phyloP scores from a whole-genome alignment of 208 protist genomes.

The Porcisia hertigi region DNA sequence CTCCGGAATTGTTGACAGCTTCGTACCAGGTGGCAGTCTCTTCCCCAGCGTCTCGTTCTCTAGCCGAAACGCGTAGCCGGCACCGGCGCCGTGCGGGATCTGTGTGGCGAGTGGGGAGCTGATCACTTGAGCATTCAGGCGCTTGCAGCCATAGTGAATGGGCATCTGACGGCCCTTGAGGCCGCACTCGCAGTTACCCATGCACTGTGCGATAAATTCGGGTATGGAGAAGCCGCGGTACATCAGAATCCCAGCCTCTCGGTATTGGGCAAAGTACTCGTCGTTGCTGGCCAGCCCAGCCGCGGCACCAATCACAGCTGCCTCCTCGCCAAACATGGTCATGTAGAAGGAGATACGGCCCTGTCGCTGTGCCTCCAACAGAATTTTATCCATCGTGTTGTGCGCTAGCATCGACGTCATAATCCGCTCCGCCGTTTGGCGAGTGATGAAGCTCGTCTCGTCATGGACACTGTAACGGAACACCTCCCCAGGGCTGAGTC shows the following conservation, averaged over 20 bases:
- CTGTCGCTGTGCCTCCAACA: slow-evolving; percentile 94
- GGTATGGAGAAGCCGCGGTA: slow-evolving; percentile 92
- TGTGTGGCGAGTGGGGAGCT: slow-evolving; percentile 97
- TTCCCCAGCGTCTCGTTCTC: slow-evolving; percentile 57
- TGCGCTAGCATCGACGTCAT: slow-evolving; percentile 92
- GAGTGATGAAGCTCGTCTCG: slow-evolving; percentile 26
- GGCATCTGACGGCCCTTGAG: slow-evolving; percentile 97
- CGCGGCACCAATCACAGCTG: slow-evolving; percentile 87
- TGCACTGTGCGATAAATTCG: slow-evolving; percentile 96
- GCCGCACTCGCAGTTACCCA: slow-evolving; percentile 87
- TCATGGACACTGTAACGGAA: slow-evolving; percentile 29
- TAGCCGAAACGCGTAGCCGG: slow-evolving; percentile 94
- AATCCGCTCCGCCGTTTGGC: slow-evolving; percentile 70
- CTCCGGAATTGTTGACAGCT: slow-evolving; percentile 27
- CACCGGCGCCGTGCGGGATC: slow-evolving; percentile 94
- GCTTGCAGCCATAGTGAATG: slow-evolving; percentile 96
- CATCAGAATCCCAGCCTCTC: slow-evolving; percentile 80
- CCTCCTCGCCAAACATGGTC: slow-evolving; percentile 96
- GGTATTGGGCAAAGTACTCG: slow-evolving; percentile 95
- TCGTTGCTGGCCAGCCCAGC: slow-evolving; percentile 90
- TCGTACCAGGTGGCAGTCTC: slow-evolving; percentile 27
- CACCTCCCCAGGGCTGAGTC: slow-evolving; percentile 23
- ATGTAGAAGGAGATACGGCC: slow-evolving; percentile 98
- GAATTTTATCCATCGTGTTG: slow-evolving; percentile 92
- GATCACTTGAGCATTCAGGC: slow-evolving; percentile 95